Evolutionary conservation across 805 yeast species (phyloP).

Genomic region (Metschnikowia lachancei): DNA sequence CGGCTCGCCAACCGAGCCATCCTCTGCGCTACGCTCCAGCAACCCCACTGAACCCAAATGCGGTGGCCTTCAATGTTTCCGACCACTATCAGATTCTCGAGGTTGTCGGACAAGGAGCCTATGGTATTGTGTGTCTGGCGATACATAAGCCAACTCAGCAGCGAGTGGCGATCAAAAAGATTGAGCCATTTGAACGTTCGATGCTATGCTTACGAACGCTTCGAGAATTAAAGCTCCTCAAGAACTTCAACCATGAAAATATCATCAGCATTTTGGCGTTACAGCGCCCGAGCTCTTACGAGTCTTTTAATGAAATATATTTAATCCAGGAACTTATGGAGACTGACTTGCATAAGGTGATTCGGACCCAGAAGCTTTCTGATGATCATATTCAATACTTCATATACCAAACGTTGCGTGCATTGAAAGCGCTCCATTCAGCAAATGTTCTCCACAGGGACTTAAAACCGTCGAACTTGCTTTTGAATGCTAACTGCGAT

Average conservation of each 20-base stretch:
- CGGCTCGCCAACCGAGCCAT: background rate
- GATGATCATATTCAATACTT: constrained; percentile 96
- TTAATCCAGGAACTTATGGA: constrained; percentile 86
- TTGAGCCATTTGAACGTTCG: constrained; percentile 85
- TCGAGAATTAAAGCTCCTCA: constrained; percentile 82
- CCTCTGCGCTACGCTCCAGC: background rate
- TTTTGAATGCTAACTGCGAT: constrained; percentile 90
- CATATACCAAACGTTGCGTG: constrained; percentile 85
- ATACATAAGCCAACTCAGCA: constrained; percentile 80
- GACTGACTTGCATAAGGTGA: constrained; percentile 80
- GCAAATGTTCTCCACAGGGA: constrained; percentile 96
- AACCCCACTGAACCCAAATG: background rate
- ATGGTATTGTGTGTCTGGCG: constrained; percentile 91
- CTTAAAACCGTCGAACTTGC: constrained; percentile 82
- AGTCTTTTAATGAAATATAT: constrained; percentile 81
- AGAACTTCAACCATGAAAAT: constrained; percentile 91
- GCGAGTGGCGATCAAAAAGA: constrained; percentile 92
- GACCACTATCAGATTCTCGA: constrained; percentile 82
- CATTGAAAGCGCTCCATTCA: constrained; percentile 84
- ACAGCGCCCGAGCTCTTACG: constrained; percentile 76
- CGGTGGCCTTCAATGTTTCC: constrained; percentile 73
- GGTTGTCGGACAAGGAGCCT: constrained; percentile 93
- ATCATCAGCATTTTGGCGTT: constrained; percentile 86
- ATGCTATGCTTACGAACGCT: constrained; percentile 87
- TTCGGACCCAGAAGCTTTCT: constrained; percentile 73